Base-by-base conservation (phyloP, 139 green algal species). In the Marvania coccoides region DNA sequence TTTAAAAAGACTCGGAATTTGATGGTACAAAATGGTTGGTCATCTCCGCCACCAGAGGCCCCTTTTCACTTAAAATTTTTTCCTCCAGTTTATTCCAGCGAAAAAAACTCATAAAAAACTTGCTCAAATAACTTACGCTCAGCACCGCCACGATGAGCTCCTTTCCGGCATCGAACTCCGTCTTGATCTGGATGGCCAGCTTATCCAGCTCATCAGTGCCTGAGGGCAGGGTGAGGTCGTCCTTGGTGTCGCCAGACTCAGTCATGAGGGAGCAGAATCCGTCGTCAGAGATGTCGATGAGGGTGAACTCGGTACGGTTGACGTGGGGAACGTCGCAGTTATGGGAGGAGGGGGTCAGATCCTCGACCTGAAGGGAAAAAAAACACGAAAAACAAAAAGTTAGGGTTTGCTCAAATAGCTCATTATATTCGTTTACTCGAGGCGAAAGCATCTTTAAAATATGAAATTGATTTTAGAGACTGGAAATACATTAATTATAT, bases 201-300 rank as follows among this genome's bases (percentile, higher is more conserved):
- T 91, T 95, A 13, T 90, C 87, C 31, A 75, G 68, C 38, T 97
- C 89, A 36, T 97, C 87, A 33, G 90, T 96, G 67, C 89, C 90
- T 58, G 71, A 88, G 55, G 95, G 95, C 62, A 99, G 86, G 29
- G 77, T 84, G 34, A 99, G 84, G 77, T 99, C 93, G 61, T 99
- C 94, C 72, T 91, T 91, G 19, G 80, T 95, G 78, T 93, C 86
- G 71, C 94, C 94, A 30, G 55, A 62, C 51, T 98, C 93, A 24
- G 85, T 78, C 90, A 99, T 96, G 29, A 98, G 80, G 15, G 87
- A 92, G 61, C 95, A 84, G 56, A 95, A 97, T 76, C 90, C 94
- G 71, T 99, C 95, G 33, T 99, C 94, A 53, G 86, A 85, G 62
- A 99, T 86, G 74, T 98, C 91, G 45, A 99, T 63, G 34, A 99